These are phyloP conservation scores for Echria macrotheca DNA, from an alignment of 495 filamentous ascomycete genomes.

Conservation along the genomic window DNA sequence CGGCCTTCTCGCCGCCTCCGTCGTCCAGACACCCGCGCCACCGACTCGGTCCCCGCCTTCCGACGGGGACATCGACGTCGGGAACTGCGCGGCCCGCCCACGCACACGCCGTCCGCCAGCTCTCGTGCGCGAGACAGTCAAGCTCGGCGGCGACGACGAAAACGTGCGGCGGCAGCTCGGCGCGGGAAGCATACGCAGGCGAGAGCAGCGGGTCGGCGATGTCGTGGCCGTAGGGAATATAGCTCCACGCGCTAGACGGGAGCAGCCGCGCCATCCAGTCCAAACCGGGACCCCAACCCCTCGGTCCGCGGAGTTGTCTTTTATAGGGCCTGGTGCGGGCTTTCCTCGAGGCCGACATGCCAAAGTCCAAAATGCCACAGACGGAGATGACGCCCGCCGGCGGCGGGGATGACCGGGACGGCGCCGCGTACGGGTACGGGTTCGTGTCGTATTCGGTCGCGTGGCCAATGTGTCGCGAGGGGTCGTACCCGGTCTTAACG, in stretches of 20 bases:
- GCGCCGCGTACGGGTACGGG: slow-evolving; percentile 9
- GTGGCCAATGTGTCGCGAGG: slow-evolving; percentile 3
- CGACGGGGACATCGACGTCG: slow-evolving; percentile 23
- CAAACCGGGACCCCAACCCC: slow-evolving; percentile 22
- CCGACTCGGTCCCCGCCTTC: slow-evolving; percentile 15
- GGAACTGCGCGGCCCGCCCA: slow-evolving; percentile 20
- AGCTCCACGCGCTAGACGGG: slow-evolving; percentile 28
- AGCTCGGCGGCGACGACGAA: slow-evolving; percentile 52
- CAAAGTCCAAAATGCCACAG: slow-evolving; percentile 31
- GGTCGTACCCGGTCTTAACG: slow-evolving; percentile 21
- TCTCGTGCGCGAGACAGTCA: slow-evolving; percentile 36
- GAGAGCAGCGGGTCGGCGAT: slow-evolving; percentile 27
- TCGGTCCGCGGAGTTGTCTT: slow-evolving; percentile 17
- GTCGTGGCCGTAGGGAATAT: slow-evolving; percentile 28
- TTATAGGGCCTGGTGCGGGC: slow-evolving; percentile 29
- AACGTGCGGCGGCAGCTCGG: slow-evolving; percentile 28
- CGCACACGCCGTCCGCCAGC: slow-evolving; percentile 29
- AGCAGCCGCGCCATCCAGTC: slow-evolving; percentile 25
- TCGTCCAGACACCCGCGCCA: slow-evolving; percentile 26
- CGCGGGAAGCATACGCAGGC: slow-evolving; percentile 25
- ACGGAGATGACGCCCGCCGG: slow-evolving; percentile 25
- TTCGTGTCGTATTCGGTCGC: neutral
- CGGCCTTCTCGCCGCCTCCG: slow-evolving; percentile 14
- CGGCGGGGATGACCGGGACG: slow-evolving; percentile 19
- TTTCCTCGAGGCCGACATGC: slow-evolving; percentile 18